phyloP scores from a whole-genome alignment of 805 yeast genomes.

The Saccharomycopsis sp. region DNA sequence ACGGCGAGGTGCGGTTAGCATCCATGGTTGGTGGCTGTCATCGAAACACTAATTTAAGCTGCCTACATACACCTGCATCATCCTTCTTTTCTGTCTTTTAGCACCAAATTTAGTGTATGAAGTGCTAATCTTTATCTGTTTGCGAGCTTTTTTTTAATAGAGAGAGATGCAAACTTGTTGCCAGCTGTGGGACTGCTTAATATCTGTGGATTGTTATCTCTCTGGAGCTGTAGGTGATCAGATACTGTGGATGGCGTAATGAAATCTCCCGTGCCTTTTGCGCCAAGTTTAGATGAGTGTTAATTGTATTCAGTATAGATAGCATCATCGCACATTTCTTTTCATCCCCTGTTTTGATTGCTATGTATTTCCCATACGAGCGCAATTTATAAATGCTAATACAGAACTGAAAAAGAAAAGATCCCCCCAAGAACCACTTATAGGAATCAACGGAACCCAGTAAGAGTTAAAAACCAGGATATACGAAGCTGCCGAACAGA shows the following conservation, averaged over 20 bases:
- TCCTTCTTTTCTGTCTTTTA: not conserved
- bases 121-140: not conserved
- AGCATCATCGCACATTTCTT: not conserved
- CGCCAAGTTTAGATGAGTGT: too few species aligned
- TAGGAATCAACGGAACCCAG: not conserved
- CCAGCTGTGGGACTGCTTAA: not conserved
- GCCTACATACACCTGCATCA: not conserved
- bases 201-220: too few species aligned
- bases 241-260: too few species aligned
- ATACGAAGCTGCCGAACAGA: too few species aligned
- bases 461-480: not conserved
- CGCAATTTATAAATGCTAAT: not conserved
- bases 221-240: too few species aligned
- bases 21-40: not conserved
- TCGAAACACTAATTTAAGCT: not conserved
- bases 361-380: not conserved
- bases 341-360: not conserved
- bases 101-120: not conserved
- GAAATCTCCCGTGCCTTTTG: too few species aligned
- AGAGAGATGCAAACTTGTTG: not conserved
- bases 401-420: not conserved
- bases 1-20: too few species aligned
- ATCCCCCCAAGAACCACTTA: not conserved
- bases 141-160: not conserved
- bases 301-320: too few species aligned